Conservation (phyloP, 371 early-diverging fungal species). For the Globomyces sp. region DNA sequence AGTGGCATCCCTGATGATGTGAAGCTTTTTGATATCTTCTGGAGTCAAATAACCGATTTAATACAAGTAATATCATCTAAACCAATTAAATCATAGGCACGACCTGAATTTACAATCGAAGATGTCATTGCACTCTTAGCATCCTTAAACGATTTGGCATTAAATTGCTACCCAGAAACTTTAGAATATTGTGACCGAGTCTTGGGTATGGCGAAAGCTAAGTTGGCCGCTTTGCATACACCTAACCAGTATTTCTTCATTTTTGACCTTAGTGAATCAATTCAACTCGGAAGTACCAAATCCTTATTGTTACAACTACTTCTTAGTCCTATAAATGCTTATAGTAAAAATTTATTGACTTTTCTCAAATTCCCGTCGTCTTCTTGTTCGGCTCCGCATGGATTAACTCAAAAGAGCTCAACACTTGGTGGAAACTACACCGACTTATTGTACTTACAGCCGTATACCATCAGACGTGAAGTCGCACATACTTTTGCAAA, state of each 20-base stretch:
- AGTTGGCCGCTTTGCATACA: conserved; percentile 18
- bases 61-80: conserved; percentile 62
- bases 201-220: conserved; percentile 70
- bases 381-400: conserved; percentile 9
- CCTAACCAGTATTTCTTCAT: background rate
- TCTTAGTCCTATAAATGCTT: conserved; percentile 64
- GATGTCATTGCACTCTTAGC: conserved; percentile 85
- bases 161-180: conserved; percentile 91
- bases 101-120: conserved; percentile 86
- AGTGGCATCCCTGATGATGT: conserved; percentile 82
- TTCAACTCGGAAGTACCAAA: conserved; percentile 51
- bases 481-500: conserved; percentile 73
- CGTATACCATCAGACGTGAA: conserved; percentile 73
- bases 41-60: conserved; percentile 87
- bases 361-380: conserved; percentile 51
- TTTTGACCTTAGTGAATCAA: background rate
- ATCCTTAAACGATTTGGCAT: conserved; percentile 79
- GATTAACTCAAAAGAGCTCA: conserved; percentile 11
- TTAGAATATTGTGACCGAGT: conserved; percentile 84
- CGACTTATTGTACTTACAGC: conserved; percentile 74
- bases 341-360: conserved; percentile 45
- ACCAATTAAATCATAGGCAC: conserved; percentile 49
- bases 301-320: conserved; percentile 52
- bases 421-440: conserved; percentile 62
- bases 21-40: conserved; percentile 90